A percentile compares a stretch with the other conserved stretches of the same genome.
These are phyloP conservation scores for Sphagnum contortum DNA, from an alignment of 225 moss, liverwort and hornwort species.

Conservation along the genomic window DNA sequence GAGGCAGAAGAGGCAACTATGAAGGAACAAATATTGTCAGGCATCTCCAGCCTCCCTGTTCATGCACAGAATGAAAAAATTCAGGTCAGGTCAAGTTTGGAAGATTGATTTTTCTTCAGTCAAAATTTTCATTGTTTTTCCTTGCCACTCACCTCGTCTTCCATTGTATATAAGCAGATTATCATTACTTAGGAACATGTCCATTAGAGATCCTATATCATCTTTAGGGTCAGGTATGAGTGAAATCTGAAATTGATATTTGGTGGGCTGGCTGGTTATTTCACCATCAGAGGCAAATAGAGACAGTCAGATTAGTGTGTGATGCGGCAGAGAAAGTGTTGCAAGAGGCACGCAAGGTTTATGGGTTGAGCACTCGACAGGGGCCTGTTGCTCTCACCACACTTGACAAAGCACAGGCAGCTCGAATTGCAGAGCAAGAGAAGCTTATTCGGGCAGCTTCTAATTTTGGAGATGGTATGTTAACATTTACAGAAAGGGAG, in stretches of 20 bases:
- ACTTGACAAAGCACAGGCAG: constrained; percentile 65
- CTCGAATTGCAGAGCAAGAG: constrained; percentile 89
- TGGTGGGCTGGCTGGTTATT: background rate
- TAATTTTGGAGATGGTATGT: constrained; percentile 80
- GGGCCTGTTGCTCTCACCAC: constrained; percentile 74
- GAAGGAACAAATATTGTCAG: constrained; percentile 72
- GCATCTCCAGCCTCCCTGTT: constrained; percentile 51
- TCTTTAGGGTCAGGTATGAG: too few species aligned
- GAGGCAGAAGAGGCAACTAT: constrained; percentile 68
- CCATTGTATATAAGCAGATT: too few species aligned
- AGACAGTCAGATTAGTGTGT: constrained; percentile 73
- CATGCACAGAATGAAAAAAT: constrained; percentile 73
- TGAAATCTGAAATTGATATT: too few species aligned
- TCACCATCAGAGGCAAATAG: constrained; percentile 74
- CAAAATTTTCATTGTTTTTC: too few species aligned
- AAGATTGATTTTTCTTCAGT: too few species aligned
- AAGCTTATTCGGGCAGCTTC: constrained; percentile 69
- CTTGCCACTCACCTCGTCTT: too few species aligned
- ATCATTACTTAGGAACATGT: too few species aligned
- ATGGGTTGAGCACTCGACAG: constrained; percentile 80
- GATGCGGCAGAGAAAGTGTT: constrained; percentile 92
- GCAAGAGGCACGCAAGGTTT: constrained; percentile 82
- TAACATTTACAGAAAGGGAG: too few species aligned
- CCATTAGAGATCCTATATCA: too few species aligned
- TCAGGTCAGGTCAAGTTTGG: constrained; percentile 33